Percentiles rank a stretch among this genome's conserved stretches.
These are phyloP conservation scores for Kwoniella botswanensis DNA, from an alignment of 768 basidiomycete species.

Conservation along the genomic window DNA sequence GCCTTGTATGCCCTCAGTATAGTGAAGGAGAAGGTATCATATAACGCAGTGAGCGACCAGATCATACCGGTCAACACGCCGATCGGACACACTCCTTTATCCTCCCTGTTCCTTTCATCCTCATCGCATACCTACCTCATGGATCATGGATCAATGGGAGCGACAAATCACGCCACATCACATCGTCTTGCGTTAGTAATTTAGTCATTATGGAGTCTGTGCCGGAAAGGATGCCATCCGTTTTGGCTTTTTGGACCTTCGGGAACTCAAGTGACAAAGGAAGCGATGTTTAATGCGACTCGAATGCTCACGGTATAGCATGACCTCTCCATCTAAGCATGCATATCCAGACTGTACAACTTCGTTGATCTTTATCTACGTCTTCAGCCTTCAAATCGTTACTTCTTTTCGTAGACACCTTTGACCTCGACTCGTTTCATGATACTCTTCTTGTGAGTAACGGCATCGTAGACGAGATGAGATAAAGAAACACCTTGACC, in stretches of 20 bases:
- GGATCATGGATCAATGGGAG: neutral
- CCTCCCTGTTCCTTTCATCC: neutral
- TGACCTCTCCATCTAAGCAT: neutral
- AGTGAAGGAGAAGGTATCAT: no score
- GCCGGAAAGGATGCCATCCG: neutral
- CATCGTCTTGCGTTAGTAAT: neutral
- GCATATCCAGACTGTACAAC: neutral
- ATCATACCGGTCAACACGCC: neutral
- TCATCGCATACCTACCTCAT: neutral
- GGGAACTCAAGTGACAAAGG: neutral
- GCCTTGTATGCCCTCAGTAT: no score
- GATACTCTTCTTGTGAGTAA: conserved; percentile 56
- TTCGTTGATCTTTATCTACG: neutral
- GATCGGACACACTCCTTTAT: neutral
- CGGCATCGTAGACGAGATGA: conserved; percentile 63
- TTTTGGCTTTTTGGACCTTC: neutral
- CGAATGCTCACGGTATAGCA: neutral
- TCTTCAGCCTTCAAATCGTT: neutral
- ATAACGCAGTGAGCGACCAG: no score
- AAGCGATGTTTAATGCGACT: neutral
- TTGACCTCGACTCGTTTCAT: conserved; percentile 49
- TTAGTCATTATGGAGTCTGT: neutral
- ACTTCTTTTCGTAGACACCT: conserved; percentile 12
- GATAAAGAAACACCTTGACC: conserved; percentile 90
- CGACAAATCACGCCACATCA: neutral